Base-by-base conservation (phyloP, 345 rosid species). In the Acer negundo region DNA sequence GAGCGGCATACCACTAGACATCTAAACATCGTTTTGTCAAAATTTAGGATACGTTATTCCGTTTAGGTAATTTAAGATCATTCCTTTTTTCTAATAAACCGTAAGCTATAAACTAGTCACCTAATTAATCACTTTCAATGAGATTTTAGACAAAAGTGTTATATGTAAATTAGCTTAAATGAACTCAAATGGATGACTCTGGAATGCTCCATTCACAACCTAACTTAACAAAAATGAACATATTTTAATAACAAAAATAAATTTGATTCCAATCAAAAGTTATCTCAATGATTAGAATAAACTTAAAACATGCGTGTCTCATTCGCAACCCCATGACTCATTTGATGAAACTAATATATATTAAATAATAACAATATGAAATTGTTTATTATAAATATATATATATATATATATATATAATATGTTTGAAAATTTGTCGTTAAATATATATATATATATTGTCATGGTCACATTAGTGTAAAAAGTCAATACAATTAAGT, bases 401-500 rank as follows among this genome's bases (percentile, higher is more conserved):
- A 73, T 35, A 35, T 35, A 35, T 35, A 35, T 35, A 35, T 35
- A 31, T 31, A 31, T 31, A 3, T 26, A 10, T 46, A 15, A 46
- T 46, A 23, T 49, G 56, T 10, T 58, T 46, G 69, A 46, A 63
- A 74, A 46, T 38, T 23, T 44, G 59, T 24, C 42, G 15, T 7
- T 75, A 6, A 20, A 73, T 35, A 35, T 35, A 35, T 35, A 35
- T 35, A 35, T 35, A 31, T 31, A 31, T 31, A 3, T 3, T 3
- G 40, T 20, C 61, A 64, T 26, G 49, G 7, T 13, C 62, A 47
- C 69, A 63, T 63, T 74, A 47, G 61, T 49, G 28, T 74, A 44
- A 10, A 59, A 74, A 74, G 77, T 74, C 77, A 74, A 47, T 47
- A 74, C 47, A 74, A 46, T 26, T 19, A 46, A 63, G 77, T 63